These are phyloP conservation scores for Glonium stellatum DNA, from an alignment of 495 filamentous ascomycete genomes.

Conservation along the genomic window DNA sequence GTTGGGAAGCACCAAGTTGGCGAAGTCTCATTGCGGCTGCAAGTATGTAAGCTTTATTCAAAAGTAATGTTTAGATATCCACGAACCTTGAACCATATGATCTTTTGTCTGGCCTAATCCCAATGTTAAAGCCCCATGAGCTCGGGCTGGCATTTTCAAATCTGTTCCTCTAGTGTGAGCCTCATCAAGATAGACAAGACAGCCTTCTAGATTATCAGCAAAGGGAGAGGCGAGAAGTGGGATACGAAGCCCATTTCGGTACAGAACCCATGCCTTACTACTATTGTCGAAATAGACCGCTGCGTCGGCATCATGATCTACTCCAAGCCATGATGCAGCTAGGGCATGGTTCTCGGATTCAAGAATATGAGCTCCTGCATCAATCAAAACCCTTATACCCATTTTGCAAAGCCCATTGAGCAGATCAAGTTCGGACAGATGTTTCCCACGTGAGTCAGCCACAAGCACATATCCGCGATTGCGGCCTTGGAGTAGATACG, in stretches of 20 bases:
- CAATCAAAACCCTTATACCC: slow-evolving; percentile 43
- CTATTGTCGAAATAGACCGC: slow-evolving; percentile 43
- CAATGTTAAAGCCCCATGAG: slow-evolving; percentile 61
- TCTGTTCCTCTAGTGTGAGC: slow-evolving; percentile 68
- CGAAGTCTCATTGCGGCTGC: slow-evolving; percentile 28
- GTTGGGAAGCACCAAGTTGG: slow-evolving; percentile 17
- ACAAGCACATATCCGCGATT: slow-evolving; percentile 41
- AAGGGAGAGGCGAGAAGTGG: slow-evolving; percentile 54
- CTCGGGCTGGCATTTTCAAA: slow-evolving; percentile 52
- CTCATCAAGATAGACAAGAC: slow-evolving; percentile 67
- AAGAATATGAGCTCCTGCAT: slow-evolving; percentile 47
- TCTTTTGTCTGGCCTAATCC: slow-evolving; percentile 61
- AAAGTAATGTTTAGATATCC: not conserved
- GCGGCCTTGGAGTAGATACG: slow-evolving; percentile 43
- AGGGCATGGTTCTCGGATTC: slow-evolving; percentile 42
- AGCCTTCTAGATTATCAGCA: slow-evolving; percentile 50
- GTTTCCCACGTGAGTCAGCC: slow-evolving; percentile 23
- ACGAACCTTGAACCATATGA: slow-evolving; percentile 50
- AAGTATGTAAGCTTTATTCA: not conserved
- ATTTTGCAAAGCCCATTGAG: slow-evolving; percentile 31
- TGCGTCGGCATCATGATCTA: slow-evolving; percentile 31
- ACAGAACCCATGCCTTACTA: slow-evolving; percentile 40
- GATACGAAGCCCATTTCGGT: slow-evolving; percentile 36
- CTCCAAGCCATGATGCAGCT: slow-evolving; percentile 42
- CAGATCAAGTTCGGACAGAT: slow-evolving; percentile 36